These are phyloP conservation scores for Aspergillus cejpii DNA, from an alignment of 2,329 filamentous ascomycete species.

Conservation along the genomic window DNA sequence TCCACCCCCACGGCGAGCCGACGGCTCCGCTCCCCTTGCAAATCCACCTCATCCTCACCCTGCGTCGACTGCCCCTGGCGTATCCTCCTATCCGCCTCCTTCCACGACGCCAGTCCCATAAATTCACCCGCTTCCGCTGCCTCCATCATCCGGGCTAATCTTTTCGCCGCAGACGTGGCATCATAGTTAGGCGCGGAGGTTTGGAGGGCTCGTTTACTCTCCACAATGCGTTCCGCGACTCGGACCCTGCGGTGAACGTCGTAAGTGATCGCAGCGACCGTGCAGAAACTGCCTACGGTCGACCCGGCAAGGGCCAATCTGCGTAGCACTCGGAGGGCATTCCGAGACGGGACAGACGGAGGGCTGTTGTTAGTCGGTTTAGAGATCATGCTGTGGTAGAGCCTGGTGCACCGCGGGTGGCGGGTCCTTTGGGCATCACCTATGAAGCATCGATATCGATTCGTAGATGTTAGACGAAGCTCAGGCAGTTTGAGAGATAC, in stretches of 20 bases:
- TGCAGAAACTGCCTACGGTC: conserved; percentile 37
- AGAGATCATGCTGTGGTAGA: conserved; percentile 26
- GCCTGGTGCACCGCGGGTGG: conserved; percentile 22
- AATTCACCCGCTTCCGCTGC: conserved; percentile 42
- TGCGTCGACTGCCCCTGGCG: conserved; percentile 9
- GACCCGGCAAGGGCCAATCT: conserved; percentile 32
- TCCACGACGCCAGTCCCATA: conserved; percentile 34
- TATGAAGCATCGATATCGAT: conserved; percentile 10
- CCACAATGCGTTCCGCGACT: conserved; percentile 39
- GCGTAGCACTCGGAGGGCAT: conserved; percentile 39
- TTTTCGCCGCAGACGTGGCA: conserved; percentile 33
- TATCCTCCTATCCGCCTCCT: conserved; percentile 20
- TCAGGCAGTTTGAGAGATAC: background rate
- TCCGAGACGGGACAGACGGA: conserved; percentile 39
- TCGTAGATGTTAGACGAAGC: background rate
- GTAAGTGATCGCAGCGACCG: conserved; percentile 38
- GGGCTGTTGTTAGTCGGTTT: conserved; percentile 25
- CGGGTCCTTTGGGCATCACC: conserved; percentile 15
- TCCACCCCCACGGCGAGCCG: background rate
- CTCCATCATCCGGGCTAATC: conserved; percentile 39
- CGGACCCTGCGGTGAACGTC: conserved; percentile 38
- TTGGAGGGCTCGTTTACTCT: conserved; percentile 40
- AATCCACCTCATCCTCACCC: background rate
- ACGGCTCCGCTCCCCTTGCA: background rate
- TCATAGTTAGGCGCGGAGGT: conserved; percentile 39